Evolutionary conservation across 2,329 filamentous ascomycete genomes (phyloP).

Genomic region (Onygenales sp.): DNA sequence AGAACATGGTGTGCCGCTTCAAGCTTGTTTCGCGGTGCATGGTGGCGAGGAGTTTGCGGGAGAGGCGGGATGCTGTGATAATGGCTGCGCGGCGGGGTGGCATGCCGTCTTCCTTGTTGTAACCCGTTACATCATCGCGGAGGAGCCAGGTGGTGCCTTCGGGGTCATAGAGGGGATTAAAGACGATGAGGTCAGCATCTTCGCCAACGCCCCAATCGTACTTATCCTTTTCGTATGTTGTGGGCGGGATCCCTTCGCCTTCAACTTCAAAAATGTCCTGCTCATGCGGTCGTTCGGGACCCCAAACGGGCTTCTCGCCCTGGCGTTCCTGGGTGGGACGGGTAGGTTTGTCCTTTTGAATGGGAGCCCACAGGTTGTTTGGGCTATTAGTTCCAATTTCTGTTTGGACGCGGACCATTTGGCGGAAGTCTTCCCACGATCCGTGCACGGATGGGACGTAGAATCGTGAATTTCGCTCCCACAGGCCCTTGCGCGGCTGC

Average conservation of each 20-base stretch:
- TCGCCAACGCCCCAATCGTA: constrained; percentile 83
- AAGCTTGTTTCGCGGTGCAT: constrained; percentile 88
- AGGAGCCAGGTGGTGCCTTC: constrained; percentile 78
- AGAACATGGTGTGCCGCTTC: constrained; percentile 82
- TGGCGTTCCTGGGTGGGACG: constrained; percentile 16
- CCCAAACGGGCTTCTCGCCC: constrained; percentile 66
- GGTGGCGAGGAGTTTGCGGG: constrained; percentile 63
- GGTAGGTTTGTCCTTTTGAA: constrained; percentile 18
- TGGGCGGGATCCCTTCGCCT: constrained; percentile 64
- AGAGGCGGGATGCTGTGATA: constrained; percentile 79
- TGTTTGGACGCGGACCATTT: constrained; percentile 66
- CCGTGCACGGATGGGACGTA: constrained; percentile 70
- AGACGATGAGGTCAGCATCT: constrained; percentile 81
- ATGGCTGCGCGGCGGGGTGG: constrained; percentile 73
- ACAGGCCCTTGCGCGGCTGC: constrained; percentile 70
- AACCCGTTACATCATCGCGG: constrained; percentile 73
- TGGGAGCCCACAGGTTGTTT: constrained; percentile 57
- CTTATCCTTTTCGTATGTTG: constrained; percentile 64
- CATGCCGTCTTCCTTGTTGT: constrained; percentile 54
- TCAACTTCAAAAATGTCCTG: constrained; percentile 64
- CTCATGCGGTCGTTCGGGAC: constrained; percentile 60
- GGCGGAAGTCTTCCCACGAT: constrained; percentile 68
- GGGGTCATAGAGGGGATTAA: constrained; percentile 88
- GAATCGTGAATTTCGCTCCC: constrained; percentile 71
- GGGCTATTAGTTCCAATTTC: constrained; percentile 57